phyloP scores from a whole-genome alignment of 2,329 filamentous ascomycete genomes.

The Colletotrichum australisinense region DNA sequence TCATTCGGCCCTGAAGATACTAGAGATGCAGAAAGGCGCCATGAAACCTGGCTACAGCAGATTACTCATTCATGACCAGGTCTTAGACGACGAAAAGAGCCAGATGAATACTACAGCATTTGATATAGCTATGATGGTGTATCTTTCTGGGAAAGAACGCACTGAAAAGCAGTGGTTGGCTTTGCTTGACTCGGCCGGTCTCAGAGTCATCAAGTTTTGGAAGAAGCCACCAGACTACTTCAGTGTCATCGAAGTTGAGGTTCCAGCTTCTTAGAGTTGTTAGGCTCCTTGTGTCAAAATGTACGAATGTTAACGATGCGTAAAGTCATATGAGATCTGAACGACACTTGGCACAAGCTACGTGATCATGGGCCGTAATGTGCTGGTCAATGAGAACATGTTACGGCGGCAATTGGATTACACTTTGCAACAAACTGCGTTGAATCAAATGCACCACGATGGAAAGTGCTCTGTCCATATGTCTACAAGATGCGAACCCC shows the following conservation, averaged over 20 bases:
- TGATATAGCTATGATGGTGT: conserved; percentile 17
- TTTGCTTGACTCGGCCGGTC: conserved; percentile 12
- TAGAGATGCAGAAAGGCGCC: conserved; percentile 54
- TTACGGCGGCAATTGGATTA: no score
- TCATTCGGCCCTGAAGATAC: conserved; percentile 50
- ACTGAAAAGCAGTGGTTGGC: conserved; percentile 26
- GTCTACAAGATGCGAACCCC: no score
- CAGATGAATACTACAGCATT: neutral
- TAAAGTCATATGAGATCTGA: neutral
- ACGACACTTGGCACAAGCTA: neutral
- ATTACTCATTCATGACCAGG: conserved; percentile 51
- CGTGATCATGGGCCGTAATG: no score
- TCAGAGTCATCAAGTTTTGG: conserved; percentile 21
- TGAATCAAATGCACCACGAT: no score
- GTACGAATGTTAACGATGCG: neutral
- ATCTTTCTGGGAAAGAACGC: conserved; percentile 3
- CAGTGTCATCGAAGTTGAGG: conserved; percentile 15
- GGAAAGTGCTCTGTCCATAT: no score
- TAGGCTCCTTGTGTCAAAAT: neutral
- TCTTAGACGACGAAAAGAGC: conserved; percentile 45
- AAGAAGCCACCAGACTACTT: conserved; percentile 11
- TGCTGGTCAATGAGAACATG: no score
- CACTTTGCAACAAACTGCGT: no score
- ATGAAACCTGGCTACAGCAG: conserved; percentile 54
- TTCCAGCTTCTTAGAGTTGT: neutral